Evolutionary conservation across 441 rosid genomes (phyloP).

Genomic region (Adansonia madagascariensis): DNA sequence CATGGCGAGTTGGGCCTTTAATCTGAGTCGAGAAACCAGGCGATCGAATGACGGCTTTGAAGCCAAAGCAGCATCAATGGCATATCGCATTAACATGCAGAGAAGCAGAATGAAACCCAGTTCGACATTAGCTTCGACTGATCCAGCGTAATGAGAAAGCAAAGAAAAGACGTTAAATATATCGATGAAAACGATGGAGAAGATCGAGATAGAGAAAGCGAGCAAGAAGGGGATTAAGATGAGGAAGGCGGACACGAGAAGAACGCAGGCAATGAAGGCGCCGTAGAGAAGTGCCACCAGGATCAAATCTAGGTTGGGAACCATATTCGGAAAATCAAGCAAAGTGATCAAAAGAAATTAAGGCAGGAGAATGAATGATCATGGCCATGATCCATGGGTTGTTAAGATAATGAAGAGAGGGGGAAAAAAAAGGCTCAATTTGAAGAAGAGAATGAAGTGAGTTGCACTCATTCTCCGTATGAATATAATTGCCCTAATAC

Average conservation of each 20-base stretch:
- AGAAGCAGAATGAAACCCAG: slow-evolving; percentile 42
- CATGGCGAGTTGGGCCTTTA: slow-evolving; percentile 21
- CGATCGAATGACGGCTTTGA: slow-evolving; percentile 24
- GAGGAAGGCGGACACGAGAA: slow-evolving; percentile 12
- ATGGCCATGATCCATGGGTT: not conserved
- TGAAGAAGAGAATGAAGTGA: slow-evolving; percentile 48
- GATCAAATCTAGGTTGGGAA: slow-evolving; percentile 7
- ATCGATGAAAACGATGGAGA: slow-evolving; percentile 40
- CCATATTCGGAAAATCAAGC: not conserved
- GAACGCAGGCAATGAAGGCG: slow-evolving; percentile 15
- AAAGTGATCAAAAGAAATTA: not conserved
- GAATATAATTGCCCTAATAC: not conserved
- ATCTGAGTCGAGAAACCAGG: slow-evolving; percentile 21
- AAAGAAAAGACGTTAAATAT: not conserved
- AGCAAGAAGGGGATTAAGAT: slow-evolving; percentile 29
- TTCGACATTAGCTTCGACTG: slow-evolving; percentile 28
- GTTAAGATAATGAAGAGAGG: slow-evolving; percentile 24
- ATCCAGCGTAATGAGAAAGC: slow-evolving; percentile 7
- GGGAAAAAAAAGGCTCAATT: slow-evolving; percentile 13
- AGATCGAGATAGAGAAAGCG: slow-evolving; percentile 34
- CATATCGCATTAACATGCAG: slow-evolving; percentile 22
- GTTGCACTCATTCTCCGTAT: slow-evolving; percentile 36
- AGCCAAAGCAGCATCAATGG: slow-evolving; percentile 15
- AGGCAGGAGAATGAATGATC: not conserved
- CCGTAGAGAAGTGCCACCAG: not conserved